A percentile compares a stretch with the other conserved stretches of the same genome.
Evolutionary conservation across 371 early-diverging fungal species (phyloP).

Genomic region (Rhizopus delemar): DNA sequence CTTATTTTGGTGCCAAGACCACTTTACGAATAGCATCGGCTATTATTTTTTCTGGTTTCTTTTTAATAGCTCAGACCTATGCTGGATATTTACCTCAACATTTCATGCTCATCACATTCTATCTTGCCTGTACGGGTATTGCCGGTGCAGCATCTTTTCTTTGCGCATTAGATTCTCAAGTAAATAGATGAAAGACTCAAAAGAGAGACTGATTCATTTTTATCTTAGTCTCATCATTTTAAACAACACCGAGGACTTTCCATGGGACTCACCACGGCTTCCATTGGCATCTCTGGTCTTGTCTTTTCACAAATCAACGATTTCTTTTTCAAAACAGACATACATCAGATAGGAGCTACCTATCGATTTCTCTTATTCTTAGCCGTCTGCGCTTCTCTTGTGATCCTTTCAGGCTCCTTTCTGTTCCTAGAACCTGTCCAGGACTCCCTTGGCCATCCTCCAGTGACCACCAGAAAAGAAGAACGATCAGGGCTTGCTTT

Average conservation of each 20-base stretch:
- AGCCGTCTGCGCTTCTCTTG: slow-evolving; percentile 27
- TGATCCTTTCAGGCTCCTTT: slow-evolving; percentile 37
- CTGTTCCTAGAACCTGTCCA: slow-evolving; percentile 27
- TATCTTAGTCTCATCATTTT: slow-evolving; percentile 38
- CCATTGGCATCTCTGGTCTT: slow-evolving; percentile 42
- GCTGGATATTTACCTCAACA: slow-evolving; percentile 33
- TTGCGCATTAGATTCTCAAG: slow-evolving; percentile 51
- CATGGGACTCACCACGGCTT: slow-evolving; percentile 48
- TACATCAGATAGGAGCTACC: slow-evolving; percentile 11
- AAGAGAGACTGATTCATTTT: neutral
- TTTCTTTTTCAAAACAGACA: slow-evolving; percentile 29
- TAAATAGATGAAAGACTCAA: slow-evolving; percentile 8
- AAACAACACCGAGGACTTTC: slow-evolving; percentile 43
- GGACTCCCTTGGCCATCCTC: slow-evolving; percentile 4
- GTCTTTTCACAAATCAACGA: slow-evolving; percentile 53
- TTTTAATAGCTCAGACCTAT: slow-evolving; percentile 46
- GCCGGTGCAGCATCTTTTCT: slow-evolving; percentile 47
- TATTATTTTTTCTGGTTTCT: slow-evolving; percentile 36
- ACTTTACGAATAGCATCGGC: slow-evolving; percentile 38
- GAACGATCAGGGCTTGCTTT: slow-evolving; percentile 29
- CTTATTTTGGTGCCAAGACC: slow-evolving; percentile 29
- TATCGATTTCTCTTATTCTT: slow-evolving; percentile 41
- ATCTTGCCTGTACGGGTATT: slow-evolving; percentile 34
- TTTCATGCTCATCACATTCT: slow-evolving; percentile 37
- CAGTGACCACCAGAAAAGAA: neutral